These are phyloP conservation scores for Candolleomyces eurysporus DNA, from an alignment of 768 basidiomycete genomes.

Conservation along the genomic window DNA sequence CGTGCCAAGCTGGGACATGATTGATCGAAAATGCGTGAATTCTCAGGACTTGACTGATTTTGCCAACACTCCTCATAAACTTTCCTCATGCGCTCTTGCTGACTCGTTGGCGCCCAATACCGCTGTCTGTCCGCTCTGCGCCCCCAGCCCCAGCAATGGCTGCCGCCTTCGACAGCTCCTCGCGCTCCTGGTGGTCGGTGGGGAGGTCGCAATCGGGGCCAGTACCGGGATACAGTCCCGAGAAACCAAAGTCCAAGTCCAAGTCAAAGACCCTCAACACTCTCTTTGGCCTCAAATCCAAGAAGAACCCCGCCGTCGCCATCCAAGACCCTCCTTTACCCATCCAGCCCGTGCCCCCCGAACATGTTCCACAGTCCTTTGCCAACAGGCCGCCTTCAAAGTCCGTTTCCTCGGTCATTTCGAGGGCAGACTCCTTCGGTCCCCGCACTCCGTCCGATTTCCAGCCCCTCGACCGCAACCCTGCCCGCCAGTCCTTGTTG, in stretches of 20 bases:
- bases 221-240: slow-evolving; percentile 20
- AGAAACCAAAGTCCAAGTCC: slow-evolving; percentile 30
- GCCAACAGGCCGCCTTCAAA: slow-evolving; percentile 47
- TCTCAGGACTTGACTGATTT: slow-evolving; percentile 13
- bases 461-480: slow-evolving; percentile 30
- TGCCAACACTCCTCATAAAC: not conserved
- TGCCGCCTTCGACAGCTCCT: slow-evolving; percentile 31
- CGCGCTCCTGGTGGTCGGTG: slow-evolving; percentile 47
- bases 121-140: slow-evolving; percentile 18
- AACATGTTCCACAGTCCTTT: slow-evolving; percentile 21
- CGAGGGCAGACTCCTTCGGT: slow-evolving; percentile 52
- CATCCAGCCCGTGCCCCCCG: slow-evolving; percentile 16
- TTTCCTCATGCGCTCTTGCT: slow-evolving; percentile 11
- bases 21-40: slow-evolving; percentile 16
- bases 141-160: slow-evolving; percentile 25
- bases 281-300: slow-evolving; percentile 63
- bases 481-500: slow-evolving; percentile 48
- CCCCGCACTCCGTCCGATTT: slow-evolving; percentile 55
- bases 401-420: slow-evolving; percentile 56
- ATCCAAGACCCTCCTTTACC: slow-evolving; percentile 47
- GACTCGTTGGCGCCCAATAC: slow-evolving; percentile 15
- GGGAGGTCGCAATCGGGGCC: slow-evolving; percentile 31
- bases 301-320: slow-evolving; percentile 52
- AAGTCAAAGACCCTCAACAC: slow-evolving; percentile 47
- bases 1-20: not conserved